phyloP scores from a whole-genome alignment of 192 early-diverging fungal species.

The Phlyctochytrium arcticum region DNA sequence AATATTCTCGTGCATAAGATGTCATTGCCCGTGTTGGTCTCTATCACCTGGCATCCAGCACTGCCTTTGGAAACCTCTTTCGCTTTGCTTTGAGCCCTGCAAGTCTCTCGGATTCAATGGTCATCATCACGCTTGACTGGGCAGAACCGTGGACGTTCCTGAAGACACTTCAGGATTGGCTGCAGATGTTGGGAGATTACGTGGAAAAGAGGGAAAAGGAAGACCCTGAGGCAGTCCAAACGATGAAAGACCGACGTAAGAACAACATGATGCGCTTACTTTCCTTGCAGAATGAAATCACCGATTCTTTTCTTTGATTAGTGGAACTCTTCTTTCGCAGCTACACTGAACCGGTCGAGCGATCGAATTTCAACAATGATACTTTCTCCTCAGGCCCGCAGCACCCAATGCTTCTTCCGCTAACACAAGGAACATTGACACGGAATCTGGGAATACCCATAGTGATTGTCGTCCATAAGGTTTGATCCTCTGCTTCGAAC shows the following conservation, averaged over 20 bases:
- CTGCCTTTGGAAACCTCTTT: constrained; percentile 65
- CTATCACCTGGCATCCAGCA: constrained; percentile 72
- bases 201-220: constrained; percentile 49
- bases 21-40: constrained; percentile 70
- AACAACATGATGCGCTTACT: not conserved
- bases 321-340: constrained; percentile 69
- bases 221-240: constrained; percentile 2
- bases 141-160: constrained; percentile 82
- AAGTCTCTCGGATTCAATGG: constrained; percentile 57
- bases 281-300: not conserved
- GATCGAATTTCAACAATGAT: not conserved
- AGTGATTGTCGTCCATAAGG: constrained; percentile 86
- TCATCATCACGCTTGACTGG: constrained; percentile 88
- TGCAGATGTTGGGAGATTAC: constrained; percentile 58
- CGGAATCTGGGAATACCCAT: constrained; percentile 85
- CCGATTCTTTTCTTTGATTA: constrained; percentile 6
- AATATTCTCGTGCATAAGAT: constrained; percentile 25
- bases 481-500: not conserved
- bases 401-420: constrained; percentile 40
- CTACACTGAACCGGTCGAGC: constrained; percentile 54
- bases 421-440: constrained; percentile 76
- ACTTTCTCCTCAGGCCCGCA: not conserved
- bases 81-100: constrained; percentile 66
- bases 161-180: constrained; percentile 74
- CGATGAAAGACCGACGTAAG: constrained; percentile 5